phyloP scores from a whole-genome alignment of 2,329 filamentous ascomycete species.

The Apiospora sp. region DNA sequence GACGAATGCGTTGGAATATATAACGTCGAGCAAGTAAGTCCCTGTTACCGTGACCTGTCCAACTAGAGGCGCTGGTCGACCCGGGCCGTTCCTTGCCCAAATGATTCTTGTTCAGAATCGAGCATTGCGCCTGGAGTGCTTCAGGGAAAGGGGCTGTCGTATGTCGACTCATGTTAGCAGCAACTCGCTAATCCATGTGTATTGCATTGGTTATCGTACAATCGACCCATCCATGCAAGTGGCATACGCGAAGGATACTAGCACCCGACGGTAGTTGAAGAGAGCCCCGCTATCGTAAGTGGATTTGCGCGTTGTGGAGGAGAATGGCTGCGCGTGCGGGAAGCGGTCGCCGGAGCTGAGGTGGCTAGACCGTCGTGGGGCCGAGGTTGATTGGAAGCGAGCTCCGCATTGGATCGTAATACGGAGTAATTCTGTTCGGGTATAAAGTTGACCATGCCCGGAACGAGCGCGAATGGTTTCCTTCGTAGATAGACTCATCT shows the following conservation, averaged over 20 bases:
- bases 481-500: neutral
- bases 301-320: neutral
- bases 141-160: neutral
- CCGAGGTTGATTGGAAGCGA: neutral
- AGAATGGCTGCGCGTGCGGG: neutral
- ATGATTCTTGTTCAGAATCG: neutral
- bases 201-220: no score
- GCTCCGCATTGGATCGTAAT: slow-evolving; percentile 7
- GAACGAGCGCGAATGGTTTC: neutral
- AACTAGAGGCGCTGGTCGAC: neutral
- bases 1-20: neutral
- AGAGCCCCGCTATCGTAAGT: neutral
- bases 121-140: neutral
- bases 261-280: neutral
- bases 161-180: neutral
- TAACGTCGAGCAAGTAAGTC: neutral
- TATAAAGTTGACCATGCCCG: neutral
- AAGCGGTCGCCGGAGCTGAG: neutral
- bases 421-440: no score
- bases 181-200: no score
- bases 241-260: neutral
- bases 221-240: neutral
- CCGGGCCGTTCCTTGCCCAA: neutral
- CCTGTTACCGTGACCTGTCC: neutral
- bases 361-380: neutral